Evolutionary conservation across 768 basidiomycete species (phyloP).

Genomic region (Tricholoma hemisulphureum): DNA sequence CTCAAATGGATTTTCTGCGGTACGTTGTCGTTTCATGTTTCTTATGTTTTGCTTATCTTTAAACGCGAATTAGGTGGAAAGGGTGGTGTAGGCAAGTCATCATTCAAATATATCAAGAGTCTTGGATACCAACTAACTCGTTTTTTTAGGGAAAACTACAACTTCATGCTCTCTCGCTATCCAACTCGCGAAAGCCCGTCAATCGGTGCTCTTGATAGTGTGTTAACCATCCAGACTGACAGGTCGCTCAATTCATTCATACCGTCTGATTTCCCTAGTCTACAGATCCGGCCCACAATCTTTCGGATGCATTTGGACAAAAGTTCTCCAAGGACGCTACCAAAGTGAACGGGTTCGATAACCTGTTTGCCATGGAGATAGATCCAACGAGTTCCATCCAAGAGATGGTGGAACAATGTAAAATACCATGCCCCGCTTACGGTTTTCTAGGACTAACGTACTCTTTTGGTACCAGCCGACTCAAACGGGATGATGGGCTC

Average conservation of each 20-base stretch:
- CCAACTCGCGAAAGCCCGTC: slow-evolving; percentile 83
- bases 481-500: slow-evolving; percentile 94
- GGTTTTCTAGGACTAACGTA: slow-evolving; percentile 3
- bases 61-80: slow-evolving; percentile 74
- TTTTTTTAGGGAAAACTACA: slow-evolving; percentile 84
- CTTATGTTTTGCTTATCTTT: slow-evolving; percentile 11
- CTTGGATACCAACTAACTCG: neutral
- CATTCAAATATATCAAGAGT: neutral
- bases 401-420: slow-evolving; percentile 98
- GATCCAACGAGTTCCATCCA: slow-evolving; percentile 97
- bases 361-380: slow-evolving; percentile 98
- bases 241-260: slow-evolving; percentile 1
- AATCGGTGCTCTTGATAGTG: slow-evolving; percentile 97
- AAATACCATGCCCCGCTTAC: no score
- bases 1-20: slow-evolving; percentile 99
- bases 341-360: slow-evolving; percentile 95
- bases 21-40: slow-evolving; percentile 35
- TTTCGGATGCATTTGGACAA: slow-evolving; percentile 97
- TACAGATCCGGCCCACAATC: slow-evolving; percentile 99
- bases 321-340: slow-evolving; percentile 99
- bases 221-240: slow-evolving; percentile 27
- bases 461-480: slow-evolving; percentile 53
- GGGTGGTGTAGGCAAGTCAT: slow-evolving; percentile 88
- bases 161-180: slow-evolving; percentile 98
- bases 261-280: slow-evolving; percentile 50